Conservation (phyloP, 495 filamentous ascomycete genomes). For the Antarctomyces pellizariae region DNA sequence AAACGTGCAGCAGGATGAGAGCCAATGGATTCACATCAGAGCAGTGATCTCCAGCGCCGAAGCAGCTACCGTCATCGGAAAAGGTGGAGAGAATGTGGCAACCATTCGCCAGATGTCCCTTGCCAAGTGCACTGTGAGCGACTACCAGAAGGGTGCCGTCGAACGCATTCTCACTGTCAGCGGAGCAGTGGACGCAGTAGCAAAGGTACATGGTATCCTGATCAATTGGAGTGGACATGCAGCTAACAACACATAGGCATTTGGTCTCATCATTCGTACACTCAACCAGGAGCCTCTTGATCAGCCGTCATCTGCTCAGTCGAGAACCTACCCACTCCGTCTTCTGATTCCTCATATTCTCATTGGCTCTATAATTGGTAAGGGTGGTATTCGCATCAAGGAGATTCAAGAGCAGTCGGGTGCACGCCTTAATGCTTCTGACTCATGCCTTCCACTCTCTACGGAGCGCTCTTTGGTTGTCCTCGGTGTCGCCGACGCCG, state of each 20-base stretch:
- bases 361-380: conserved; percentile 96
- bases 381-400: conserved; percentile 80
- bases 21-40: conserved; percentile 86
- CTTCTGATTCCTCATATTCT: conserved; percentile 90
- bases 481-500: conserved; percentile 74
- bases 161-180: conserved; percentile 95
- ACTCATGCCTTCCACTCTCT: conserved; percentile 77
- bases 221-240: conserved; percentile 1
- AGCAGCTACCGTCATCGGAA: conserved; percentile 93
- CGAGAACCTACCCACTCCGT: conserved; percentile 91
- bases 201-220: conserved; percentile 43
- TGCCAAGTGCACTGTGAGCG: conserved; percentile 95
- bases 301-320: conserved; percentile 65
- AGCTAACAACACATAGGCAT: conserved; percentile 39
- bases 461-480: conserved; percentile 93
- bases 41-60: conserved; percentile 91
- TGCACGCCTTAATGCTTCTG: conserved; percentile 87
- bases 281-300: conserved; percentile 88
- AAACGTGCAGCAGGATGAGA: conserved; percentile 44
- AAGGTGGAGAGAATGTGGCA: conserved; percentile 94
- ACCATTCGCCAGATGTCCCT: conserved; percentile 76
- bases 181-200: conserved; percentile 82
- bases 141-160: conserved; percentile 87
- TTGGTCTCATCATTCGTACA: conserved; percentile 92
- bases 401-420: conserved; percentile 97